Evolutionary conservation across 345 rosid species (phyloP).

Genomic region (Eucalyptus melliodora): DNA sequence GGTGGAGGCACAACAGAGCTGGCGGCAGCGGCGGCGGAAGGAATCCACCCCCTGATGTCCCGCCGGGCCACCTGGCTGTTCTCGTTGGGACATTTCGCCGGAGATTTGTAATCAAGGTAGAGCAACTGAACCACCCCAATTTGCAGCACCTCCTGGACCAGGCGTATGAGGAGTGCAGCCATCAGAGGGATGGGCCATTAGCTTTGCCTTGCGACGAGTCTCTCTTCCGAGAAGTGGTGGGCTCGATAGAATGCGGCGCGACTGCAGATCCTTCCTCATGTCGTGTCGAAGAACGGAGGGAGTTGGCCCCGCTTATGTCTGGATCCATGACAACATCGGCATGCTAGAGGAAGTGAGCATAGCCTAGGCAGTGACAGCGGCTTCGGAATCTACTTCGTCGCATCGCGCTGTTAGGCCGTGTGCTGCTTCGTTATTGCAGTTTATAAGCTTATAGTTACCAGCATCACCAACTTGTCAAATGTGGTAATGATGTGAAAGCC

Average conservation of each 20-base stretch:
- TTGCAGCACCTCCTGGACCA: slow-evolving; percentile 15
- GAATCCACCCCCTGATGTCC: slow-evolving; percentile 13
- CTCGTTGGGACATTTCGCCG: slow-evolving; percentile 8
- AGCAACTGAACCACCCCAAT: slow-evolving; percentile 16
- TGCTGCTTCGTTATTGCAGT: not conserved
- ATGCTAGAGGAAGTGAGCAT: not conserved
- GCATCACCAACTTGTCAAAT: not conserved
- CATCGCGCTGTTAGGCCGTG: not conserved
- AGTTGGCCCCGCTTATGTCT: not conserved
- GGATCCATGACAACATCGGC: not conserved
- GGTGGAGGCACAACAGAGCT: slow-evolving; percentile 6
- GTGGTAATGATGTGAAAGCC: not conserved
- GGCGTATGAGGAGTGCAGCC: slow-evolving; percentile 9
- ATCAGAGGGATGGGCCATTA: slow-evolving; percentile 8
- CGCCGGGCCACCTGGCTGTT: slow-evolving; percentile 16
- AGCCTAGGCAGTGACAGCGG: not conserved
- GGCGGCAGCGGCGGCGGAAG: not conserved
- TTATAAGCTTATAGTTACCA: not conserved
- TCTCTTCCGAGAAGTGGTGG: slow-evolving; percentile 12
- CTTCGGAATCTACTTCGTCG: not conserved
- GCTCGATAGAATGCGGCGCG: not conserved
- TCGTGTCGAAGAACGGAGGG: not conserved
- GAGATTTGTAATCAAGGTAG: slow-evolving; percentile 12
- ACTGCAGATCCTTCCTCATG: not conserved
- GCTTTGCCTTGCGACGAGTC: slow-evolving; percentile 16